Base-by-base conservation (phyloP, 2,329 filamentous ascomycete species). In the Thielaviopsis populi region DNA sequence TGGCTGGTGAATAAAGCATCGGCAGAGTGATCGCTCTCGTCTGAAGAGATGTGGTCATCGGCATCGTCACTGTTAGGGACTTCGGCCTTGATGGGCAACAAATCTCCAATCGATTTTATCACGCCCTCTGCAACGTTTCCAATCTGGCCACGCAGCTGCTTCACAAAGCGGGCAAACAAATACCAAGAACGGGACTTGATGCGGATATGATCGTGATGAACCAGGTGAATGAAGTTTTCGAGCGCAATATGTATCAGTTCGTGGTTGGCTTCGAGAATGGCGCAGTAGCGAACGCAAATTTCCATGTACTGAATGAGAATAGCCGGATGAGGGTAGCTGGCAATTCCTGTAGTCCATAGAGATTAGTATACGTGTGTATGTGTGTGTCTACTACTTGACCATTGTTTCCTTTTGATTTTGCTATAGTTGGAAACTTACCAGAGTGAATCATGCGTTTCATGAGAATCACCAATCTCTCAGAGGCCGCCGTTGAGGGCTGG, bases 251-350 rank as follows among this genome's bases (percentile, higher is more conserved):
- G 89, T 60, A 97, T 95, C 66, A 89, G 85, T 24, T 86, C 79
- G 37, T 85, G 80, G 71, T 96, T 88, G 64, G 84, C 84, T 71
- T 97, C 91, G 72, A 99, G 97, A 73, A 96, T 95, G 33, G 85
- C 83, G 72, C 87, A 89, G 75, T 99, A 99, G 61, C 94, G 86
- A 63, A 96, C 91, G 73, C 91, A 96, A 42, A 96, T 95, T 73
- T 99, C 94, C 91, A 99, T 96, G 72, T 95, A 99, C 75, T 96
- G 91, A 24, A 99, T 79, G 68, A 96, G 84, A 61, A 96, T 91
- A 17, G 91, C 90, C 1, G 94, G 92, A 72, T 97, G 94, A 17
- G 86, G 84, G 73, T 92, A 95, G 53, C 81, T 87, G 66, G 89
- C 86, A 68, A 96, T 87, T 69, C 89, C 90, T 91, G 68, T 27